Conservation (phyloP, 805 yeast species). For the Myxozyma melibiosi region DNA sequence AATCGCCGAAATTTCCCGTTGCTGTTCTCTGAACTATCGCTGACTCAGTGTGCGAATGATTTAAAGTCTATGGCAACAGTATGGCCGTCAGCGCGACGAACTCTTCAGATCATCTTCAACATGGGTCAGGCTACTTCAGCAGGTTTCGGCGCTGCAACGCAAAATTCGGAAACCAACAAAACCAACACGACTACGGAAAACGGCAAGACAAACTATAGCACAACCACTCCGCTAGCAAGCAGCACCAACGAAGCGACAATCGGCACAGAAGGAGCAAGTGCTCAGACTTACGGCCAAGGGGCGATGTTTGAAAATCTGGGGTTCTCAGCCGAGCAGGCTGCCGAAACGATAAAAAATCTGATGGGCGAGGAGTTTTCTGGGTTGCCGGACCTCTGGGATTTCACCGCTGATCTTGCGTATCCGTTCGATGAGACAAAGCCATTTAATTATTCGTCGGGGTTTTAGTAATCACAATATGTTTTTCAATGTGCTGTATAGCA, state of each 20-base stretch:
- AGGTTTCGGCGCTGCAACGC: not conserved
- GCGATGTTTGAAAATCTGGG: too few species aligned
- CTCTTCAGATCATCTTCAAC: not conserved
- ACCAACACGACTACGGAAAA: too few species aligned
- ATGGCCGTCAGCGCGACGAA: conserved; percentile 1
- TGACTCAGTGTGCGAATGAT: not conserved
- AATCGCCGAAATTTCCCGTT: not conserved
- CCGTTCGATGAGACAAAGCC: not conserved
- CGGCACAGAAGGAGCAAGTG: too few species aligned
- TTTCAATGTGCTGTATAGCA: too few species aligned
- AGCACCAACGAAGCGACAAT: too few species aligned
- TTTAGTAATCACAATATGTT: not conserved
- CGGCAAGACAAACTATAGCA: too few species aligned
- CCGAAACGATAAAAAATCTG: not conserved
- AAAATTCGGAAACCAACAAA: not conserved
- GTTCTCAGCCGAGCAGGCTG: too few species aligned
- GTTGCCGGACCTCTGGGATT: not conserved
- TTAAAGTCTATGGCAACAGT: not conserved
- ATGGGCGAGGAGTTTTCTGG: not conserved
- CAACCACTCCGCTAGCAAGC: too few species aligned
- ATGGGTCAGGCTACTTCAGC: not conserved
- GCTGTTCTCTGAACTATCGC: not conserved
- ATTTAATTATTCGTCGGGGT: not conserved
- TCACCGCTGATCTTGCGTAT: not conserved
- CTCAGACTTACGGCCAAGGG: too few species aligned